Evolutionary conservation across 2,329 filamentous ascomycete species (phyloP).

Genomic region (Zymoseptoria pseudotritici): DNA sequence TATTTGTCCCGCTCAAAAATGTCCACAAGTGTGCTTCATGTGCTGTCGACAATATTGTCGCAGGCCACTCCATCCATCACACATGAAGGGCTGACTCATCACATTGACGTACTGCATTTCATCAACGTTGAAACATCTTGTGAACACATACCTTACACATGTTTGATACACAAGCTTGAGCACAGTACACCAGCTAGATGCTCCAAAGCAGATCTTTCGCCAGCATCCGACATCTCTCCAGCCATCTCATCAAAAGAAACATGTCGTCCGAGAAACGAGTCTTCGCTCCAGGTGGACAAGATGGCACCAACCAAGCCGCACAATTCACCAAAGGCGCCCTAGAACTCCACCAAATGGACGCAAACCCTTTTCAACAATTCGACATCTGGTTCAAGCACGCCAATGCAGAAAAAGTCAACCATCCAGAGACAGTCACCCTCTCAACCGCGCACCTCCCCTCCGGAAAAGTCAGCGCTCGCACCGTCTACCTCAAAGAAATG

Average conservation of each 20-base stretch:
- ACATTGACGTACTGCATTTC: background rate
- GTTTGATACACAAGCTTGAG: background rate
- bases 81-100: background rate
- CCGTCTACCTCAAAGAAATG: constrained; percentile 94
- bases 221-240: background rate
- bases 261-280: constrained; percentile 35
- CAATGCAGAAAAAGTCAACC: constrained; percentile 52
- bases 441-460: constrained; percentile 77
- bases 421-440: constrained; percentile 83
- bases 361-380: constrained; percentile 74
- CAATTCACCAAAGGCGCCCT: constrained; percentile 68
- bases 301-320: constrained; percentile 56
- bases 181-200: background rate
- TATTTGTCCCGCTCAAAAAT: no score
- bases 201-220: background rate
- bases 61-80: no score
- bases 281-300: constrained; percentile 57
- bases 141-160: no score
- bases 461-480: constrained; percentile 74
- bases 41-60: no score
- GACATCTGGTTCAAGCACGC: constrained; percentile 80
- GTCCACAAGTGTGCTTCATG: no score
- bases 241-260: constrained; percentile 4
- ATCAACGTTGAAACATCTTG: background rate
- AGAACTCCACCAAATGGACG: constrained; percentile 51